Percentiles rank a stretch among this genome's conserved stretches.
These are phyloP conservation scores for Starmerella asiatica DNA, from an alignment of 805 yeast genomes.

Conservation along the genomic window DNA sequence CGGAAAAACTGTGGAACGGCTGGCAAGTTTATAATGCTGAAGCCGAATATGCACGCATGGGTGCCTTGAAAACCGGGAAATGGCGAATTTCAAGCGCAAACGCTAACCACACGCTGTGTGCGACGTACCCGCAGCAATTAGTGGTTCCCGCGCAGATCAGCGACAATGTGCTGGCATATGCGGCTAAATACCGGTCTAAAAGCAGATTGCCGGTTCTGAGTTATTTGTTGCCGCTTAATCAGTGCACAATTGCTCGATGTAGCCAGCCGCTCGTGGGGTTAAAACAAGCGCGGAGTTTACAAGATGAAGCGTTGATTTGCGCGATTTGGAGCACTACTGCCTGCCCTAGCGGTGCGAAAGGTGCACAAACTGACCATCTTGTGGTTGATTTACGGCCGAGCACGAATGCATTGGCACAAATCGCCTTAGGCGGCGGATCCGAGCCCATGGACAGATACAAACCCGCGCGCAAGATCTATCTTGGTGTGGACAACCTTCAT, in stretches of 20 bases:
- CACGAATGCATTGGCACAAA: constrained; percentile 91
- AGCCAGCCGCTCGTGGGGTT: constrained; percentile 89
- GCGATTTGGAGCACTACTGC: constrained; percentile 58
- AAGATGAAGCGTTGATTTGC: constrained; percentile 70
- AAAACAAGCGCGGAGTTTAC: constrained; percentile 74
- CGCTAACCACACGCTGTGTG: constrained; percentile 40
- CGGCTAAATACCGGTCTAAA: constrained; percentile 76
- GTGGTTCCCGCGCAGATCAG: constrained; percentile 67
- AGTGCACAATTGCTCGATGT: constrained; percentile 69
- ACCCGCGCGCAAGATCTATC: constrained; percentile 53
- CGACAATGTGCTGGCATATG: constrained; percentile 70
- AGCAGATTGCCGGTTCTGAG: constrained; percentile 70
- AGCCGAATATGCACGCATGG: constrained; percentile 64
- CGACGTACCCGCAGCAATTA: constrained; percentile 57
- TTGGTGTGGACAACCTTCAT: constrained; percentile 91
- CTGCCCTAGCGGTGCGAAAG: constrained; percentile 22
- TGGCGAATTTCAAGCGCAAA: constrained; percentile 71
- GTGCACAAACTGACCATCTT: constrained; percentile 39
- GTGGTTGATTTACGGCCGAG: constrained; percentile 87
- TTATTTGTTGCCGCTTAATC: constrained; percentile 51
- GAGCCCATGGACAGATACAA: constrained; percentile 82
- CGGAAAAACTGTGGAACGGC: constrained; percentile 51
- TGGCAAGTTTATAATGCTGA: constrained; percentile 58
- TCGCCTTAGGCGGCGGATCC: constrained; percentile 96
- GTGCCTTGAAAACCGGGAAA: constrained; percentile 26